These are phyloP conservation scores for Diaporthe citriasiana DNA, from an alignment of 2,329 filamentous ascomycete genomes.

Conservation along the genomic window DNA sequence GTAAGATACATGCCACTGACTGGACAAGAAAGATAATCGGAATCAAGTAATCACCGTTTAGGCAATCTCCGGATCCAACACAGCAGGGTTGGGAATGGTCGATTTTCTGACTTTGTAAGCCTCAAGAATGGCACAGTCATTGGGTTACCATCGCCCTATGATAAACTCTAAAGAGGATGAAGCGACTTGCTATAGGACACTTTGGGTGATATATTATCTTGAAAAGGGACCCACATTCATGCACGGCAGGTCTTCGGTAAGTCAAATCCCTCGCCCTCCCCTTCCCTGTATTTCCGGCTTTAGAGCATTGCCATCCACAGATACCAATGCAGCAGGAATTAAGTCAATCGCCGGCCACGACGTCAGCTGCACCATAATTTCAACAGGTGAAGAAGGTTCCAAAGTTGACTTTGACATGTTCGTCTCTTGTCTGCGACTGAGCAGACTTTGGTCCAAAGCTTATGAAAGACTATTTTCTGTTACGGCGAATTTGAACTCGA, in stretches of 20 bases:
- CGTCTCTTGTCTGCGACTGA: not conserved
- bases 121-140: conserved; percentile 7
- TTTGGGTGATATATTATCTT: conserved; percentile 17
- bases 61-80: conserved; percentile 6
- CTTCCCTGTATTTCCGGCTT: too few relatives aligned
- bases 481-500: not conserved
- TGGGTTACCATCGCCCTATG: not conserved
- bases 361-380: not conserved
- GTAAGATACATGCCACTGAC: too few relatives aligned
- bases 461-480: conserved; percentile 8
- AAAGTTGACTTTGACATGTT: not conserved
- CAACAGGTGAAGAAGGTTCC: not conserved
- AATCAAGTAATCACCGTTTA: rapidly evolving
- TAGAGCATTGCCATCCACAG: not conserved
- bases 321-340: not conserved
- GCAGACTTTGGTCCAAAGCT: not conserved
- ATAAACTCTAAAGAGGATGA: conserved; percentile 1
- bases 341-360: conserved; percentile 2
- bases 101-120: conserved; percentile 3
- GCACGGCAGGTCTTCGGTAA: not conserved
- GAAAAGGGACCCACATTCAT: not conserved
- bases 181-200: not conserved
- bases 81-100: not conserved
- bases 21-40: not conserved
- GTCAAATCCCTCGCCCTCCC: too few relatives aligned